Base-by-base conservation (phyloP, 2,329 filamentous ascomycete genomes). In the Boeremia exigua region DNA sequence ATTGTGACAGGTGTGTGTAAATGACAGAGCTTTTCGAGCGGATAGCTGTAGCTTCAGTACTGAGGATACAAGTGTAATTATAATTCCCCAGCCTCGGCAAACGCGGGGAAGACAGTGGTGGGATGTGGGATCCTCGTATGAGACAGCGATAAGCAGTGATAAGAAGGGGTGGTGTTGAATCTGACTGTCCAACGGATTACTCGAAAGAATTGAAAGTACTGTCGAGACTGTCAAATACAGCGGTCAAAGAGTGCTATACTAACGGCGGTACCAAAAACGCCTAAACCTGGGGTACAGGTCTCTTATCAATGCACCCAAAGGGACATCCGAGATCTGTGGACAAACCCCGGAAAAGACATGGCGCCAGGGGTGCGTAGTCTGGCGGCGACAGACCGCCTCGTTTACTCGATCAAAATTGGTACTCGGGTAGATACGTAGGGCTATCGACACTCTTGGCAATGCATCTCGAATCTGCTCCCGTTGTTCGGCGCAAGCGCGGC, bases 61-160 rank as follows among this genome's bases (percentile, higher is more conserved):
- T 17, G 15, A 58, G 54, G 54, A 54, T 43, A 7, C 9, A 14
- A 5, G 3, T 43, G 6, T 50, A 38, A 8, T 28, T 50, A 37
- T 43, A 50, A n/a, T 37, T 49, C 56, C 52, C 54, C 51, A 48
- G 52, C 60, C 44, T 70, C 61, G 64, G 65, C 60, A 60, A 57
- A 61, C 58, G 63, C 59, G 63, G 64, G 62, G 60, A 60, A 60
- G 48, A 44, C 43, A 39, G 50, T n/a, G 59, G 56, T 66, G 59
- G 51, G 39, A 49, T 50, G 34, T 34, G 54, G 55, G 46, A 55
- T 56, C 44, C 27, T 54, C 50, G 56, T 62, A 50, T 61, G 48
- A 55, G 57, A 58, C 53, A 61, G 45, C 68, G 71, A 74, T 73
- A 73, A 72, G 70, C 60, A 63, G 60, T 69, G 71, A 74, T 70